Conservation (phyloP, 2,329 filamentous ascomycete species). For the Chaetomiaceae sp. region DNA sequence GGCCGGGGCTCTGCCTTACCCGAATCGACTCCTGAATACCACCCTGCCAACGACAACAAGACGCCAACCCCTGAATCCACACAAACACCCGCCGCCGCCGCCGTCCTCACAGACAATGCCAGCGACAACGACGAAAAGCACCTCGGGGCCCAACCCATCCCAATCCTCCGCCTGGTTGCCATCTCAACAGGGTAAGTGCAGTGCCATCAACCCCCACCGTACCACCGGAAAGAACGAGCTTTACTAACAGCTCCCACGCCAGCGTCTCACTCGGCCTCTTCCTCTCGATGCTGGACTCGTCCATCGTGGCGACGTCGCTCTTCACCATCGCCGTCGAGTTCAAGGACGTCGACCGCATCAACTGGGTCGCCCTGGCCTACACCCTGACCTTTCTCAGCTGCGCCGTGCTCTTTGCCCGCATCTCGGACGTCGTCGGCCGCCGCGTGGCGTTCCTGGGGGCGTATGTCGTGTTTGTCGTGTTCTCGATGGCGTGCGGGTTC, state of each 20-base stretch:
- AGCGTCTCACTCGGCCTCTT: constrained; percentile 43
- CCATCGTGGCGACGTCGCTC: constrained; percentile 55
- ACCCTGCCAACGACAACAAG: no score
- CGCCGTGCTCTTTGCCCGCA: constrained; percentile 49
- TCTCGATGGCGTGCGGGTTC: constrained; percentile 53
- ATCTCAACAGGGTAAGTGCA: neutral
- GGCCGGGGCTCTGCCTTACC: no score
- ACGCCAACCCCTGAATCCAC: neutral
- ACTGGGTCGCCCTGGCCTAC: constrained; percentile 53
- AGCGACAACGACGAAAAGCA: neutral
- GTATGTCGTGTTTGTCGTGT: constrained; percentile 50
- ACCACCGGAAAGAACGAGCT: no score
- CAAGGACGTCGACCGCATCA: constrained; percentile 39
- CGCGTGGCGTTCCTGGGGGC: constrained; percentile 46
- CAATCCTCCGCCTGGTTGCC: constrained; percentile 1
- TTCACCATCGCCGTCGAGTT: constrained; percentile 53
- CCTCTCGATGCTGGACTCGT: constrained; percentile 54
- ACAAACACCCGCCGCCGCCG: neutral
- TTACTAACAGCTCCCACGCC: neutral
- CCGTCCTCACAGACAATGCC: neutral
- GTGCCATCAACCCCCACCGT: neutral
- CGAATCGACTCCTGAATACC: no score
- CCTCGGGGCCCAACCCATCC: constrained; percentile 1
- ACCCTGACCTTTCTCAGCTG: constrained; percentile 54
- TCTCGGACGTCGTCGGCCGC: constrained; percentile 52